Evolutionary conservation across 257 asterid species (phyloP).

Genomic region (Nicotiana noctiflora): DNA sequence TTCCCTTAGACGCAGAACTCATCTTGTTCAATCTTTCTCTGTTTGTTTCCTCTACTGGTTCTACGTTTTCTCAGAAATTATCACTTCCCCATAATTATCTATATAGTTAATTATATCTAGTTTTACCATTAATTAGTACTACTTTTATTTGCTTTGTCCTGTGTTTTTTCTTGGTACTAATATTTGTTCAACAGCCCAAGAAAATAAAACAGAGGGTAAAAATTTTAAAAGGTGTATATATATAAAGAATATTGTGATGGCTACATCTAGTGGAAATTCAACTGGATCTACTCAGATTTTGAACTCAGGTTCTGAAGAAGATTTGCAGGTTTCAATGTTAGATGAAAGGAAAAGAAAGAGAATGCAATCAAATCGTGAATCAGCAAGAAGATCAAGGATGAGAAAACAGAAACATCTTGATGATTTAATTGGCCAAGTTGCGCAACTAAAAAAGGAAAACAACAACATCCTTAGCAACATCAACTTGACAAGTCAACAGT

Average conservation of each 20-base stretch:
- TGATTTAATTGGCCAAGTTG: conserved; percentile 48
- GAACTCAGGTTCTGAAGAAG: conserved; percentile 46
- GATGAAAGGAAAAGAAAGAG: conserved; percentile 64
- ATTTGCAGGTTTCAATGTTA: conserved; percentile 31
- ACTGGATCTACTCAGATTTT: conserved; percentile 44
- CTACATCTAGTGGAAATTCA: conserved; percentile 60
- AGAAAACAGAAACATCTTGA: conserved; percentile 81
- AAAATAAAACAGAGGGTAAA: neutral
- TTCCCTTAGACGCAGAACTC: conserved; percentile 59
- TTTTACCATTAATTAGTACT: neutral
- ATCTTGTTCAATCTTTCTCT: conserved; percentile 92
- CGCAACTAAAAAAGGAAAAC: conserved; percentile 49
- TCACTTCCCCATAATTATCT: neutral
- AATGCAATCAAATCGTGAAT: conserved; percentile 88
- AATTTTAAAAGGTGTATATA: neutral
- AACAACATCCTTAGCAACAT: conserved; percentile 31
- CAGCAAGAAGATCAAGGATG: conserved; percentile 85
- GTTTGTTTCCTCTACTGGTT: conserved; percentile 96
- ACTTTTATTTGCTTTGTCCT: conserved; percentile 1
- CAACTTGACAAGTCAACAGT: conserved; percentile 38
- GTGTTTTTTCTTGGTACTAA: neutral
- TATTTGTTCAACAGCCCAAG: neutral
- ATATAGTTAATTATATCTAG: neutral
- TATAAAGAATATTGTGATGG: conserved; percentile 28
- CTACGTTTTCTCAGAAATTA: conserved; percentile 61